Evolutionary conservation across 2,329 filamentous ascomycete genomes (phyloP).

Genomic region (Alternaria metachromatica): DNA sequence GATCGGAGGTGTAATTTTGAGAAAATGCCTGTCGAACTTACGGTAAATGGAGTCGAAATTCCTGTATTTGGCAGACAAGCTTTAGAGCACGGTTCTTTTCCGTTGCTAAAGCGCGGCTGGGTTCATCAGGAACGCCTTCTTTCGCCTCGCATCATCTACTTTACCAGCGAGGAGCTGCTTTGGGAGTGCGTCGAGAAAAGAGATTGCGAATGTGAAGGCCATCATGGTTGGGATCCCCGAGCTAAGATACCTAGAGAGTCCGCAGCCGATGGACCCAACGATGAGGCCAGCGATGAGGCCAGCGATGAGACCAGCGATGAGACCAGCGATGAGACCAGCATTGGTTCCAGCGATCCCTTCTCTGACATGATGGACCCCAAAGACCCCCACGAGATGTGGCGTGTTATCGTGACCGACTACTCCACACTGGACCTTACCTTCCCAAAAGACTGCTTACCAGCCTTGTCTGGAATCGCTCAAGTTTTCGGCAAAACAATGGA

Average conservation of each 20-base stretch:
- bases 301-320: too few relatives aligned
- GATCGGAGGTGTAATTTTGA: neutral
- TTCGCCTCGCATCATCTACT: neutral
- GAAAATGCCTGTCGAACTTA: neutral
- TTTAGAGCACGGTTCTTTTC: neutral
- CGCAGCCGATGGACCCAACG: too few relatives aligned
- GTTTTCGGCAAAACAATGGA: neutral
- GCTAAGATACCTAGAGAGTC: too few relatives aligned
- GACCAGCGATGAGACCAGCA: neutral
- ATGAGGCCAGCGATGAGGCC: too few relatives aligned
- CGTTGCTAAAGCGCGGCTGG: neutral
- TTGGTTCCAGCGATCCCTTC: neutral
- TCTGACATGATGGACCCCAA: neutral
- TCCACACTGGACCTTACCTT: neutral
- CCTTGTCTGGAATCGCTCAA: neutral
- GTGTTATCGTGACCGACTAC: neutral
- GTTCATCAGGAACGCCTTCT: neutral
- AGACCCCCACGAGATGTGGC: neutral
- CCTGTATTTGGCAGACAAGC: neutral
- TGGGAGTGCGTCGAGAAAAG: neutral
- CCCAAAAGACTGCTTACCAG: neutral
- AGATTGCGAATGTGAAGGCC: neutral
- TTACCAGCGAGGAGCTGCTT: neutral
- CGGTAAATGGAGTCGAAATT: neutral
- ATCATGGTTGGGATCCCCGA: too few relatives aligned